Evolutionary conservation across 176 grass and related monocot species (phyloP), one percentile per base, ranked within the genome.

Genomic region (Paspalum notatum): DNA sequence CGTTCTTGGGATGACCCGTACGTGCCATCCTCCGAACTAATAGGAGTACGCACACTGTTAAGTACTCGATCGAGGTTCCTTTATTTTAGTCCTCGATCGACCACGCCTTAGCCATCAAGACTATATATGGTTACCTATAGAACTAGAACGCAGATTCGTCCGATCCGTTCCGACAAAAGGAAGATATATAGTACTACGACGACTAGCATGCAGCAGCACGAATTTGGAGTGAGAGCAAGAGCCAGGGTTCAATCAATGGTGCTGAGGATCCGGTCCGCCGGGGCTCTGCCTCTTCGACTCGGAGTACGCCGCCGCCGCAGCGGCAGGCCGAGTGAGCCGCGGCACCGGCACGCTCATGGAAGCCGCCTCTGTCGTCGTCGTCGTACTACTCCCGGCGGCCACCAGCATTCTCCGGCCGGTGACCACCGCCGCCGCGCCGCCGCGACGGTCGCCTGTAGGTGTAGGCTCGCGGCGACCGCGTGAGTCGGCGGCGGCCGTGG

Each of bases 211-310:
- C n/a, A n/a, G n/a, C n/a, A n/a, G n/a, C n/a, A n/a, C n/a, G n/a
- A n/a, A n/a, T n/a, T n/a, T n/a, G n/a, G n/a, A n/a, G n/a, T n/a
- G n/a, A n/a, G n/a, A 17, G 22, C 21, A 4, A 45, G 26, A 9
- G 16, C 17, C 43, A 62, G 41, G 59, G 39, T 8, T 62, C 40
- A 21, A 56, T 21, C n/a, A 89, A 51, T 93, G 88, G 41, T 94
- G 91, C 72, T 91, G 88, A 46, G 91, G 88, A 38, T 94, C 88
- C 7, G 91, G 75, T 2, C 91, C 91, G 9, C 85, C 56, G 8
- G 88, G 91, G 79, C 85, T 91, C 27, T 65, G 25, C 77, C 91
- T 63, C 61, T 91, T 94, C 5, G 91, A 94, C 77, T 83, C 82
- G 12, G 75, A 72, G 80, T 42, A 78, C 7, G 59, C 57, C 39